Percentiles rank a stretch among this genome's conserved stretches.
These are phyloP conservation scores for Gentiana dahurica DNA, from an alignment of 257 asterid genomes.

Conservation along the genomic window DNA sequence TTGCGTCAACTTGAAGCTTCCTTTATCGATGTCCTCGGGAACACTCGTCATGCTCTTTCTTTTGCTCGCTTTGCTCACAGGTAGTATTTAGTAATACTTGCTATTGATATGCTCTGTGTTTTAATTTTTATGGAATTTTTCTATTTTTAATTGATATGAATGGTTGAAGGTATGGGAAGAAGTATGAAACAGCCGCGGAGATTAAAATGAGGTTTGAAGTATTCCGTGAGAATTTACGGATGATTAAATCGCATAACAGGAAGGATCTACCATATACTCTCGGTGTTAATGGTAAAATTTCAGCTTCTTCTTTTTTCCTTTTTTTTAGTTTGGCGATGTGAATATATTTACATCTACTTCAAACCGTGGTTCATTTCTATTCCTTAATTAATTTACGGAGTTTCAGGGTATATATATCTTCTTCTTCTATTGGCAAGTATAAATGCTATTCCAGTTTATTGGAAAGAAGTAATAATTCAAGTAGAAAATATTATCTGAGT, in stretches of 20 bases:
- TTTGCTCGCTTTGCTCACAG: slow-evolving; percentile 82
- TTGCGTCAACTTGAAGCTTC: slow-evolving; percentile 52
- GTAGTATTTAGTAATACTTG: slow-evolving; percentile 15
- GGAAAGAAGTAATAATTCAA: too few species aligned
- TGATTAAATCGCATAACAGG: slow-evolving; percentile 75
- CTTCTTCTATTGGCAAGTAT: too few species aligned
- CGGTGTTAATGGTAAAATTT: slow-evolving; percentile 54
- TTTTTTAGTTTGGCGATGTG: neutral
- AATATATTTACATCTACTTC: neutral
- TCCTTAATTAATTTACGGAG: too few species aligned
- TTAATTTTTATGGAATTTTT: neutral
- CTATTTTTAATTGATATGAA: neutral
- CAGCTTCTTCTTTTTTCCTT: neutral
- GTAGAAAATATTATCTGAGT: too few species aligned
- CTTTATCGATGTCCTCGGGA: slow-evolving; percentile 44
- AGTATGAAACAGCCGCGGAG: slow-evolving; percentile 60
- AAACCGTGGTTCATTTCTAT: too few species aligned
- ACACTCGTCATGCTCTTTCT: slow-evolving; percentile 58
- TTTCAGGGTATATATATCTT: too few species aligned
- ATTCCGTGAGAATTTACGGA: slow-evolving; percentile 52
- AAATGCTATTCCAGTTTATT: too few species aligned
- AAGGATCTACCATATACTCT: slow-evolving; percentile 72
- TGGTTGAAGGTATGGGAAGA: slow-evolving; percentile 53
- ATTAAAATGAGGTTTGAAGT: slow-evolving; percentile 55
- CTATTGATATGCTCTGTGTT: neutral